A percentile compares a stretch with the other conserved stretches of the same genome.
Conservation (phyloP, 2,329 filamentous ascomycete genomes). For the Alternaria incomplexa region DNA sequence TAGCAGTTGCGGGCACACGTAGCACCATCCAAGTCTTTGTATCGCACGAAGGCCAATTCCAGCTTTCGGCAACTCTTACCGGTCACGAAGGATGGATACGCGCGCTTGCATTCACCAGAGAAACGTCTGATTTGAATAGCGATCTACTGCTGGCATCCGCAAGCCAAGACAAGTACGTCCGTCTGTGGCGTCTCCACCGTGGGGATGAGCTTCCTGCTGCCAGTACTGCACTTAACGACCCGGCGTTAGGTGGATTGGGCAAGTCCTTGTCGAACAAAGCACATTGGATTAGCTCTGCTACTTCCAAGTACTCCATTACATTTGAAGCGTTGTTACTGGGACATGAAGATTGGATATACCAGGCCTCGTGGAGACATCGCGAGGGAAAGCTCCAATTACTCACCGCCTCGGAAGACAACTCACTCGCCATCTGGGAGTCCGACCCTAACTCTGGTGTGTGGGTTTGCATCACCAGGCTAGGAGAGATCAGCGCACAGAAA, state of each 20-base stretch:
- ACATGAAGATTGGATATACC: conserved; percentile 99
- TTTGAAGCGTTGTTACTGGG: conserved; percentile 94
- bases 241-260: conserved; percentile 65
- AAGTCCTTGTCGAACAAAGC: conserved; percentile 88
- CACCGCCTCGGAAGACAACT: conserved; percentile 93
- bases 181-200: conserved; percentile 84
- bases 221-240: conserved; percentile 62
- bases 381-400: conserved; percentile 72
- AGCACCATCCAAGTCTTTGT: conserved; percentile 82
- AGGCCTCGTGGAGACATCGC: conserved; percentile 72
- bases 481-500: conserved; percentile 93
- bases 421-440: conserved; percentile 88
- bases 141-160: conserved; percentile 88
- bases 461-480: conserved; percentile 83
- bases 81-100: conserved; percentile 97
- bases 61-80: conserved; percentile 74
- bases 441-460: conserved; percentile 86
- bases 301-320: conserved; percentile 75
- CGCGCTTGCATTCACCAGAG: conserved; percentile 77
- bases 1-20: conserved; percentile 87
- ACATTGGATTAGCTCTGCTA: conserved; percentile 69
- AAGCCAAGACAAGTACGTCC: conserved; percentile 96
- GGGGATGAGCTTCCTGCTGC: conserved; percentile 69
- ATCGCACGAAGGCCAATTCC: conserved; percentile 65
- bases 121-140: conserved; percentile 60